These are phyloP conservation scores for Trichosporon asahii DNA, from an alignment of 1,284 basidiomycete genomes.

Conservation along the genomic window DNA sequence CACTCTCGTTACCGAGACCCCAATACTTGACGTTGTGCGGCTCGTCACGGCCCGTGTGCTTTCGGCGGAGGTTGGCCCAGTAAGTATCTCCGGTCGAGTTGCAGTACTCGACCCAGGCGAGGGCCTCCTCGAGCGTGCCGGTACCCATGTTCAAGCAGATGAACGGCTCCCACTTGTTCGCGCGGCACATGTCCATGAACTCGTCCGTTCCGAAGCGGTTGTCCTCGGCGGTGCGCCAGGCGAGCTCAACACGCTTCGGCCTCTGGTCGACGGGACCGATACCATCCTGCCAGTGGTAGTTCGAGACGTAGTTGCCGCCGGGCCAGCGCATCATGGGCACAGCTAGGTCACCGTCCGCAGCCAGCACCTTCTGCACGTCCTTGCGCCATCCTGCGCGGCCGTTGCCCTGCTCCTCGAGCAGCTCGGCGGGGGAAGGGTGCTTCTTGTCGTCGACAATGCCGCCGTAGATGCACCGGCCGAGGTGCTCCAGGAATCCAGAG, in stretches of 20 bases:
- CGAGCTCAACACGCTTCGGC: constrained; percentile 59
- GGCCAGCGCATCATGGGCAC: constrained; percentile 62
- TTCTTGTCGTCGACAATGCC: constrained; percentile 57
- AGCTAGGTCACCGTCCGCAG: constrained; percentile 54
- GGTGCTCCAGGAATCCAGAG: constrained; percentile 62
- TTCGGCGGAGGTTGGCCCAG: constrained; percentile 59
- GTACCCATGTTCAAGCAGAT: constrained; percentile 60
- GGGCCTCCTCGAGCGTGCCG: constrained; percentile 60
- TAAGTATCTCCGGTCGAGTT: constrained; percentile 53
- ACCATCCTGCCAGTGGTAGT: constrained; percentile 65
- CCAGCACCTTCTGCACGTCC: constrained; percentile 59
- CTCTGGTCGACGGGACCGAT: constrained; percentile 58
- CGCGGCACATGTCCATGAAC: constrained; percentile 44
- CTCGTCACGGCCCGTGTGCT: constrained; percentile 59
- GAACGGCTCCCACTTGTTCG: constrained; percentile 56
- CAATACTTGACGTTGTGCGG: constrained; percentile 57
- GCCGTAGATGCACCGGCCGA: constrained; percentile 61
- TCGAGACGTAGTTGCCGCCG: constrained; percentile 56
- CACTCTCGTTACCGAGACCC: constrained; percentile 51
- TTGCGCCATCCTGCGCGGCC: constrained; percentile 57
- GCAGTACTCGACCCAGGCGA: constrained; percentile 65
- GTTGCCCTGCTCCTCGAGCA: constrained; percentile 36
- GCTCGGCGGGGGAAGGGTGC: constrained; percentile 41
- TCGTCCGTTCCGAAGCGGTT: constrained; percentile 63
- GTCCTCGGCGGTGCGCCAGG: constrained; percentile 62